Base-by-base conservation (phyloP, 2,329 filamentous ascomycete species). In the Fusarium robinianum region DNA sequence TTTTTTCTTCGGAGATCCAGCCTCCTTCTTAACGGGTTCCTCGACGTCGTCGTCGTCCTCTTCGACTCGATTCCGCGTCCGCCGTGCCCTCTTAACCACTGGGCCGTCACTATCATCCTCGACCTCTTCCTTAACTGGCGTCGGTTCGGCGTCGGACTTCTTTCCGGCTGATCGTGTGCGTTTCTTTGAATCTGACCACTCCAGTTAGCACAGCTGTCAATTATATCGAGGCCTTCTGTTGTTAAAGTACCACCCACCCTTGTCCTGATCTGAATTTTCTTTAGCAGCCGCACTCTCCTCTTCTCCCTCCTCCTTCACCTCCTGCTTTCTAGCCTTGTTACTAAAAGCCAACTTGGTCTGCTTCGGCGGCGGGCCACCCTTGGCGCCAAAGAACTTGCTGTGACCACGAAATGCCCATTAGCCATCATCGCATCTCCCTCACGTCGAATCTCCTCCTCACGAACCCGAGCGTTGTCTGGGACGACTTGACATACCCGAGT, bases 371-470 rank as follows among this genome's bases (percentile, higher is more conserved):
- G 79, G 53, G 5, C 55, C 72, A 1, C 78, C 68, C 56, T 78
- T 79, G 5, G 77, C 67, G 36, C 82, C 84, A 64, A 96, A 95
- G 72, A 96, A 96, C 66, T 92, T 94, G 50, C 92, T 97, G 37
- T 11, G 35, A 16, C 5, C n/a, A 49, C 11, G 8, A 18, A 15
- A 19, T 6, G 25, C 41, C 39, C 8, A 3, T 47, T 30, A 39
- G 44, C 47, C 35, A 42, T 41, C 8, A 12, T 9, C n/a, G 3
- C 14, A 32, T 24, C 25, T 30, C 21, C 27, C 12, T 3, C 19
- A 5, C 29, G 18, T 18, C n/a, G 14, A 29, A 15, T 8, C 24
- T 35, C 41, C 52, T 49, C 42, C 44, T 45, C 73, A 70, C 81
- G 55, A 67, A 90, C 87, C 84, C 80, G 68, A 92, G 72, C 59